Evolutionary conservation across 345 rosid genomes (phyloP).

Genomic region (Aurinia saxatilis): DNA sequence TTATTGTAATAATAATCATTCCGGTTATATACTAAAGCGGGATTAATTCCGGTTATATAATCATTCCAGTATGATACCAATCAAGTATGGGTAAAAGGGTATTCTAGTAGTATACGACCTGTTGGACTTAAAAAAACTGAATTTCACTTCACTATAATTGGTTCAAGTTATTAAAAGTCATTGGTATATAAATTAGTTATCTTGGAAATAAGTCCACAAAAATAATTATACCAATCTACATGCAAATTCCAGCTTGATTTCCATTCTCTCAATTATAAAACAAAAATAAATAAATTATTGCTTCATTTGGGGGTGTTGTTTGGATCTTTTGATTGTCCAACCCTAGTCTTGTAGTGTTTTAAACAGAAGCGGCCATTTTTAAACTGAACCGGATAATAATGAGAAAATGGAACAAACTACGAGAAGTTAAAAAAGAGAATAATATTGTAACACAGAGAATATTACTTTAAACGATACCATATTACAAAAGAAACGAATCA

Average conservation of each 20-base stretch:
- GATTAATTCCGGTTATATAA: background rate
- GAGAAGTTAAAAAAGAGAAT: background rate
- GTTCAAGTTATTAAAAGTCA: no score
- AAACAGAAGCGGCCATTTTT: background rate
- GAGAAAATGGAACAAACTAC: background rate
- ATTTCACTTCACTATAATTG: no score
- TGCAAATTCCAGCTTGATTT: background rate
- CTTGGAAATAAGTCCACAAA: no score
- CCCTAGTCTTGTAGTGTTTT: background rate
- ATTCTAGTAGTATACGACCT: no score
- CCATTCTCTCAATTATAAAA: background rate
- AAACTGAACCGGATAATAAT: background rate
- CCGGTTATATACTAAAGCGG: background rate
- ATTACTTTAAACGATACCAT: background rate
- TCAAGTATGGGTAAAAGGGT: background rate
- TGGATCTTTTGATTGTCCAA: background rate
- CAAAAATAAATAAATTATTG: background rate
- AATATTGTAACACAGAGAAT: background rate
- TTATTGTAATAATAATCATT: no score
- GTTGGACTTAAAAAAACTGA: no score
- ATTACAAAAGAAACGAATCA: conserved; percentile 9
- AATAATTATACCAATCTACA: background rate
- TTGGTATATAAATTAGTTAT: no score
- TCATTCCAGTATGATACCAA: background rate
- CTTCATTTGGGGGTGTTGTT: background rate